phyloP scores from a whole-genome alignment of 176 grass and related monocot genomes.

The Stipa capillata region DNA sequence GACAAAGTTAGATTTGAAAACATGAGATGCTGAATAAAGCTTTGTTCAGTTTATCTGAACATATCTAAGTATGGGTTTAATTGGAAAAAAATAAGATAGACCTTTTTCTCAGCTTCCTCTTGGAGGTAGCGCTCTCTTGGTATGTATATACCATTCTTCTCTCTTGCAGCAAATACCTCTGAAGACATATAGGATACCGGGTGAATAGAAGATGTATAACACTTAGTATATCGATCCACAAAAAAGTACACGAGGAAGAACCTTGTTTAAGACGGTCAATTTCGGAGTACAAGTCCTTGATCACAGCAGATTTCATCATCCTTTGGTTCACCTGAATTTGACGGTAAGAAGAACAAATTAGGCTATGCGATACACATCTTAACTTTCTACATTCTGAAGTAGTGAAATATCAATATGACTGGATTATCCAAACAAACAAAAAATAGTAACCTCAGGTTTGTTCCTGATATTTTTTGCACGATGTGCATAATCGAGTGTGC shows the following conservation, averaged over 20 bases:
- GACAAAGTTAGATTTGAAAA: conserved; percentile 16
- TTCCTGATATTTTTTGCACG: conserved; percentile 99
- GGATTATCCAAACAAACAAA: not conserved
- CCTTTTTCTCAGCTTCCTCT: conserved; percentile 99
- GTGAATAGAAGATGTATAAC: conserved; percentile 18
- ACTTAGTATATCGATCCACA: conserved; percentile 9
- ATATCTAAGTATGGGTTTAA: conserved; percentile 2
- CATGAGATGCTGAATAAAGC: conserved; percentile 6
- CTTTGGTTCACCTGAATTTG: conserved; percentile 78
- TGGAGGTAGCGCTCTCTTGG: conserved; percentile 84
- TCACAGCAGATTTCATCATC: conserved; percentile 98
- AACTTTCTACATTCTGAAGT: not conserved
- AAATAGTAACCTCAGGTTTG: conserved; percentile 75
- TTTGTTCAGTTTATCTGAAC: not conserved
- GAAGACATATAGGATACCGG: conserved; percentile 7
- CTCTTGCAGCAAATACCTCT: conserved; percentile 99
- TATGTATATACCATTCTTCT: conserved; percentile 99
- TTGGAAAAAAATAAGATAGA: conserved; percentile 15
- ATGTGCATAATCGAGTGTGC: conserved; percentile 96
- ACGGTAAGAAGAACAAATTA: conserved; percentile 14
- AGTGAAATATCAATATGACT: not conserved
- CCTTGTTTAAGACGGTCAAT: conserved; percentile 99
- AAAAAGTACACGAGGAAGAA: conserved; percentile 25
- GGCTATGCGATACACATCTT: not conserved
- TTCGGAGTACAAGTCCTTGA: conserved; percentile 92